Evolutionary conservation across 2,329 filamentous ascomycete species (phyloP), one percentile per base, ranked within the genome.

Genomic region (Aspergillus felis): DNA sequence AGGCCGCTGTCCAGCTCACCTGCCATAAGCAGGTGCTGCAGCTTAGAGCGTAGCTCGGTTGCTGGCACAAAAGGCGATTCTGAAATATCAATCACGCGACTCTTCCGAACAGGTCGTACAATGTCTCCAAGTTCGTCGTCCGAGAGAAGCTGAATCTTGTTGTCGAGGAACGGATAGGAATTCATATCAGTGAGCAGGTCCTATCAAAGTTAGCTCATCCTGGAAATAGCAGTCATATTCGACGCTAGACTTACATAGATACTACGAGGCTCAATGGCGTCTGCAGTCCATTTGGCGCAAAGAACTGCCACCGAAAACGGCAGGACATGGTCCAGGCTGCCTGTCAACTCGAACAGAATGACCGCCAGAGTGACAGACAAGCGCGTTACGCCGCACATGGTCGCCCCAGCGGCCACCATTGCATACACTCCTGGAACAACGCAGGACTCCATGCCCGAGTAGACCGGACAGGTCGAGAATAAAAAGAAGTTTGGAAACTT

Each of bases 361-460:
- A 97, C 92, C 0, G 92, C 92, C 8, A 99, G 81, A 0, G 94
- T 97, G 24, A 99, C 91, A 0, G 92, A 96, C 1, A 99, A 78
- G 51, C 94, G 85, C 1, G 94, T 99, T 2, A 97, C 94, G 51
- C 94, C 94, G 64, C 93, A 97, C 94, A 99, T 97, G 32, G 93
- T 97, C 1, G 94, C 92, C 17, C 94, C 94, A 47, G 94, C 94
- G 17, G 92, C 93, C 57, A 97, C 91, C 58, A 99, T 83, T 1
- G 92, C 94, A 71, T 99, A 99, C 0, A 97, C 91, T n/a, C 94
- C 94, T 0, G 94, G 94, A 50, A 95, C 92, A 50, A 99, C 91
- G 71, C 94, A 97, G 1, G 88, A 88, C 57, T 91, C 88, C 32
- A 90, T 86, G 42, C 86, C 81, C 14, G 77, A 84, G 53, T 84